phyloP scores from a whole-genome alignment of 345 rosid species.

The Euphorbia lathyris region DNA sequence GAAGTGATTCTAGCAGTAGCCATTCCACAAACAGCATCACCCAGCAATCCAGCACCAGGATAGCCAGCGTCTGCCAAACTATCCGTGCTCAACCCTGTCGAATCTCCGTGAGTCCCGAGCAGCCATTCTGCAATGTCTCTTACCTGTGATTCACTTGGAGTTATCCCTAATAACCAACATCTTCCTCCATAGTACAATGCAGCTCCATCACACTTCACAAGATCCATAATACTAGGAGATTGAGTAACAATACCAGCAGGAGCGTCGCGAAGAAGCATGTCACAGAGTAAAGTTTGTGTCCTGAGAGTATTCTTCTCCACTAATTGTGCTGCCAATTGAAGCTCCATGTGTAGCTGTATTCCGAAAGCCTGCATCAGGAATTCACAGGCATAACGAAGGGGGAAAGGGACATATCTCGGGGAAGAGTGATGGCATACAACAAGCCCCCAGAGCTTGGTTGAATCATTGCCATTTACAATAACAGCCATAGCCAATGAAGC shows the following conservation, averaged over 20 bases:
- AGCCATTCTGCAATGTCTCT: conserved; percentile 66
- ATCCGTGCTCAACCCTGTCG: conserved; percentile 70
- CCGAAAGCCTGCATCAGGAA: conserved; percentile 83
- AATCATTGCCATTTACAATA: conserved; percentile 41
- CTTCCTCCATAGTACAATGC: conserved; percentile 56
- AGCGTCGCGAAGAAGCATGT: conserved; percentile 80
- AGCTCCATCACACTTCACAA: conserved; percentile 90
- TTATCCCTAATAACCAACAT: conserved; percentile 71
- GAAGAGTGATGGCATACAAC: conserved; percentile 82
- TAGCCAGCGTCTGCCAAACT: conserved; percentile 71
- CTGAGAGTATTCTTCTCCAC: conserved; percentile 65
- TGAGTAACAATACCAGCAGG: conserved; percentile 74
- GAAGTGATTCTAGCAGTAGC: conserved; percentile 69
- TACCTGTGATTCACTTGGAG: conserved; percentile 72
- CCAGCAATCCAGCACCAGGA: conserved; percentile 61
- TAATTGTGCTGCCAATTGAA: conserved; percentile 57
- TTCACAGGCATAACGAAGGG: conserved; percentile 79
- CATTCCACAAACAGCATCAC: conserved; percentile 82
- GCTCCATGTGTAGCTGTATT: conserved; percentile 71
- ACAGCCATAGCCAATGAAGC: conserved; percentile 77
- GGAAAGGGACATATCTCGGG: conserved; percentile 66
- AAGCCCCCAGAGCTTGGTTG: conserved; percentile 81
- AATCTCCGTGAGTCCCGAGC: conserved; percentile 58
- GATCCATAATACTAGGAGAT: conserved; percentile 82
- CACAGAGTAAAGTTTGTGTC: conserved; percentile 69